Base-by-base conservation (phyloP, 2,329 filamentous ascomycete genomes). In the Fragosphaeria purpurea region DNA sequence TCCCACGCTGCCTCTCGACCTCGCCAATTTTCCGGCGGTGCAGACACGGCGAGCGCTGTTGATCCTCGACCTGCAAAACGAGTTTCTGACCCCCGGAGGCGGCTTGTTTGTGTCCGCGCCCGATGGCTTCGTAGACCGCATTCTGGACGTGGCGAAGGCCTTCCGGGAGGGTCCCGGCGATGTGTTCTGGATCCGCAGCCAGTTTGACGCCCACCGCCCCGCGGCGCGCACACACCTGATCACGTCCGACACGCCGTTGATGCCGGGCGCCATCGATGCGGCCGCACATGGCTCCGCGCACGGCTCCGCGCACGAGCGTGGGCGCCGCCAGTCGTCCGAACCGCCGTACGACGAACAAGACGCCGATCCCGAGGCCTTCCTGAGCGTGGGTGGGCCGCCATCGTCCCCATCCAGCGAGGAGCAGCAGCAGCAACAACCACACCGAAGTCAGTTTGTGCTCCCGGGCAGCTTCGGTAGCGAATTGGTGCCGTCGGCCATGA, bases 11-110 rank as follows among this genome's bases (percentile, higher is more conserved):
- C 63, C 75, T 54, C 79, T 83, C 62, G 75, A 81, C 58, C 67
- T 71, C 40, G 65, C 74, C 44, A 69, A 72, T 38, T 69, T 83
- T 22, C 80, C 80, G 9, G 68, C 75, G 46, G 66, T 84, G 48
- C 70, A 67, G 34, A 79, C 79, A 7, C 74, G 80, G 47, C 79
- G 78, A 67, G 91, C 88, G 1, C 74, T 98, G 42, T 72, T 97
- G 22, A 70, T 94, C 13, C 75, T 96, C 56, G 91, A 95, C 61
- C 79, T 95, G 38, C 93, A 97, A 62, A 88, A 94, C 60, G 91
- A 96, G 64, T 95, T 97, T 61, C 70, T 94, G 52, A 74, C 80
- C 6, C 68, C 78, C 1, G 74, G 80, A 47, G 85, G 86, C 50
- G 77, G 81, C 32, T 67, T 96, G 22, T 76, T 81, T 10, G 79